Percentiles rank a stretch among this genome's conserved stretches.
Conservation (phyloP, 176 grass and related monocot genomes). For the Canna indica region DNA sequence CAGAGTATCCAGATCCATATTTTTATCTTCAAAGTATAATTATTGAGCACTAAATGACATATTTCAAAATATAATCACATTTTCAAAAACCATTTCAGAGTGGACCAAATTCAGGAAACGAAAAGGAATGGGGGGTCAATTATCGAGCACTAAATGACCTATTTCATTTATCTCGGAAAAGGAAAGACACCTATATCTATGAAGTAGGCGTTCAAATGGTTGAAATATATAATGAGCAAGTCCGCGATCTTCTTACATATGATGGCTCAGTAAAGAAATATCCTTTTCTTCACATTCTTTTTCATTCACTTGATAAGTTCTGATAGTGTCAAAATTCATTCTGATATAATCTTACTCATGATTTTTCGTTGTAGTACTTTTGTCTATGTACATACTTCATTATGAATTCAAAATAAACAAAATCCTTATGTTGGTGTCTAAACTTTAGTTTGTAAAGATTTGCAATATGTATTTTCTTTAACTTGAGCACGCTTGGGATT, state of each 20-base stretch:
- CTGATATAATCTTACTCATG: background rate
- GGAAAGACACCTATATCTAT: background rate
- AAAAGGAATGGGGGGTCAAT: conserved; percentile 11
- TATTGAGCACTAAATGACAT: too few species aligned
- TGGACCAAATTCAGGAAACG: background rate
- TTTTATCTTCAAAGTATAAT: too few species aligned
- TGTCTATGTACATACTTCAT: background rate
- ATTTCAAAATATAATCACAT: too few species aligned
- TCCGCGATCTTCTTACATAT: background rate
- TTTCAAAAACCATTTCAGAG: too few species aligned
- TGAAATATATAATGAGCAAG: conserved; percentile 10
- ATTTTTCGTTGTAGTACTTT: too few species aligned
- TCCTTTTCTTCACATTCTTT: conserved; percentile 4
- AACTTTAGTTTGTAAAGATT: conserved; percentile 3
- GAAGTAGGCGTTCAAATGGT: conserved; percentile 1
- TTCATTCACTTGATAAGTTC: background rate
- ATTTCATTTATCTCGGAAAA: background rate
- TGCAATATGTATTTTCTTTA: conserved; percentile 36
- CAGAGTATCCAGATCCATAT: background rate
- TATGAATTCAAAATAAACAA: conserved; percentile 14
- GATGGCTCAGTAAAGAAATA: background rate
- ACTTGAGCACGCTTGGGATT: conserved; percentile 67
- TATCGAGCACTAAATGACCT: conserved; percentile 6
- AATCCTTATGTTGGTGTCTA: conserved; percentile 6
- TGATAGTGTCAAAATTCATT: background rate